phyloP scores from a whole-genome alignment of 768 basidiomycete species.

The Lentinula detonsa region DNA sequence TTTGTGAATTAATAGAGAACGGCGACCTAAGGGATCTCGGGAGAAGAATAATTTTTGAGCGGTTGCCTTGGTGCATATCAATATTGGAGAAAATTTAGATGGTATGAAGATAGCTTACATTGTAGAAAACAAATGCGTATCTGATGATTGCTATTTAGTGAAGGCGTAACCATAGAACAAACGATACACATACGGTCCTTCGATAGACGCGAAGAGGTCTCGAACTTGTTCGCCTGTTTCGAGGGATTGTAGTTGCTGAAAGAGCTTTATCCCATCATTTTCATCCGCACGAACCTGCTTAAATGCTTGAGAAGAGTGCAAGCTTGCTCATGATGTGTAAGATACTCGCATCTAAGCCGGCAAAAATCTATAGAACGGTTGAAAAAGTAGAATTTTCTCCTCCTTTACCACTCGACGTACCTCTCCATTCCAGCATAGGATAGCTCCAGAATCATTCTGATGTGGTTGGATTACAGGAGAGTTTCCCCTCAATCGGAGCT shows the following conservation, averaged over 20 bases:
- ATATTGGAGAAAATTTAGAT: neutral
- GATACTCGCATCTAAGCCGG: constrained; percentile 62
- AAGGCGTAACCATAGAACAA: neutral
- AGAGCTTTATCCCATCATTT: constrained; percentile 66
- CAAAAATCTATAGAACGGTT: constrained; percentile 48
- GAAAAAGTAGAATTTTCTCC: neutral
- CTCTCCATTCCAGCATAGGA: constrained; percentile 88
- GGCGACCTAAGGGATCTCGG: constrained; percentile 79
- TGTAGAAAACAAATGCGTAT: constrained; percentile 77
- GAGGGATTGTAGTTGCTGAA: constrained; percentile 25
- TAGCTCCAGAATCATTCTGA: constrained; percentile 34
- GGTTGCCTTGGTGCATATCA: constrained; percentile 25
- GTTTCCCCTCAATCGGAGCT: constrained; percentile 66
- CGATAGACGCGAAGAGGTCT: constrained; percentile 50
- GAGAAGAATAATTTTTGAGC: constrained; percentile 58
- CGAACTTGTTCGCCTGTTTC: constrained; percentile 36
- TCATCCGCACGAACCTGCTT: constrained; percentile 49
- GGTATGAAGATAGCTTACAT: constrained; percentile 37
- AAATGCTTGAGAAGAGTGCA: neutral
- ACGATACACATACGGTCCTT: constrained; percentile 67
- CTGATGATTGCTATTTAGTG: constrained; percentile 28
- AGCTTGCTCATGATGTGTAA: neutral
- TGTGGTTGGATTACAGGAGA: constrained; percentile 66
- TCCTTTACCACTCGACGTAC: constrained; percentile 25
- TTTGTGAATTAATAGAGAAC: constrained; percentile 73